Evolutionary conservation across 768 basidiomycete genomes (phyloP), one percentile per base, ranked within the genome.

Genomic region (Phanerodontia chrysosporium): DNA sequence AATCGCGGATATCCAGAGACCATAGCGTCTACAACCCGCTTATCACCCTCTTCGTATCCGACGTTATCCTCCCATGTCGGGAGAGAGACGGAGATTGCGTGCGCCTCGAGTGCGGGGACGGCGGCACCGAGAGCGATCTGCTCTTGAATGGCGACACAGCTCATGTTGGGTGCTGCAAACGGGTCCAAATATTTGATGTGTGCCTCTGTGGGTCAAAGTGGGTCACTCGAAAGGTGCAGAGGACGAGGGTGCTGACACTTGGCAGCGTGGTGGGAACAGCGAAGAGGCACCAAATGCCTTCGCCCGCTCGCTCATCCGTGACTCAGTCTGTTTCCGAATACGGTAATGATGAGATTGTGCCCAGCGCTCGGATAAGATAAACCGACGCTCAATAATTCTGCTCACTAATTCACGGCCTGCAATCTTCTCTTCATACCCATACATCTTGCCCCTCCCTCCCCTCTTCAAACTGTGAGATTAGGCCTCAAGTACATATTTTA

Each of bases 61-160:
- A 98, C 84, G 65, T 89, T 92, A 72, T 98, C 95, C 30, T 76
- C 75, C 95, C 95, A 98, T 29, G 84, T 95, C 0, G 95, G 95
- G 1, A 98, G 80, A 8, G 92, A 95, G n/a, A 96, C 93, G 2
- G 93, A 95, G 63, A 96, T 92, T 13, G 95, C 95, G 66, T 98
- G 95, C 12, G 87, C 84, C 3, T 84, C 88, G 68, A 83, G 78
- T 1, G 86, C 81, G 18, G 88, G 88, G 1, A 89, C 78, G 3
- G 87, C 62, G 25, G 71, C 67, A 3, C 88, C 88, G 24, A 80
- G 55, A 2, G 55, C 51, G 14, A 51, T 44, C 32, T 32, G 55
- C 22, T 29, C 55, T 18, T 49, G 28, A 22, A 57, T n/a, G 4
- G 49, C 45, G 10, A 48, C 44, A 25, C 39, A 18, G 35, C 55